Evolutionary conservation across 345 rosid species (phyloP).

Genomic region (Gossypium turneri): DNA sequence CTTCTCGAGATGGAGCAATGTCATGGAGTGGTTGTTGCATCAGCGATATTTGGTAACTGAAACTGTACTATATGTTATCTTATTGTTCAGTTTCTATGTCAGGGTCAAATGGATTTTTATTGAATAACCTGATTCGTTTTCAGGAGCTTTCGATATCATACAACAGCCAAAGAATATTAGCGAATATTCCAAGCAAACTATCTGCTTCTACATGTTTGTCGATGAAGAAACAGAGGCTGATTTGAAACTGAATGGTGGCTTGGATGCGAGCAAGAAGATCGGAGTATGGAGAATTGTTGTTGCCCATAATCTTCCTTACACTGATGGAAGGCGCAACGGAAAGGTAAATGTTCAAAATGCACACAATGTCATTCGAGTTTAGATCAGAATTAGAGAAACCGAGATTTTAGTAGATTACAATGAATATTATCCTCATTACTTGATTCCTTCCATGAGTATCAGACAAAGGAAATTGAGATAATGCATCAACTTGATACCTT

Average conservation of each 20-base stretch:
- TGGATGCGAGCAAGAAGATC: constrained; percentile 48
- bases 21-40: constrained; percentile 82
- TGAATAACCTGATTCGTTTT: constrained; percentile 13
- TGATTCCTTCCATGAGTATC: neutral
- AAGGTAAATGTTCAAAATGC: constrained; percentile 46
- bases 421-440: neutral
- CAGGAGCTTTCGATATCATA: constrained; percentile 91
- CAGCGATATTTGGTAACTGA: constrained; percentile 86
- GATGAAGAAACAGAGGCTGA: constrained; percentile 90
- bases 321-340: constrained; percentile 89
- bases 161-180: constrained; percentile 84
- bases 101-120: constrained; percentile 19
- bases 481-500: constrained; percentile 9
- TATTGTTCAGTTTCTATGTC: constrained; percentile 9
- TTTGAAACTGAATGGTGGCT: constrained; percentile 57
- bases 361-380: neutral
- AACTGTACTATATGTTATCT: constrained; percentile 15
- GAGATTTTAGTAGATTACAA: neutral
- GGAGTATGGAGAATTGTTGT: constrained; percentile 95
- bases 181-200: constrained; percentile 63
- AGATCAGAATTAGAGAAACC: neutral
- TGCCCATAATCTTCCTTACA: constrained; percentile 79
- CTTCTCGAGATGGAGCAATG: constrained; percentile 89
- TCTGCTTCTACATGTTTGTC: constrained; percentile 92
- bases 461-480: neutral